Evolutionary conservation across 2,329 filamentous ascomycete genomes (phyloP), one percentile per base, ranked within the genome.

Genomic region (Ascocoryne sarcoides): DNA sequence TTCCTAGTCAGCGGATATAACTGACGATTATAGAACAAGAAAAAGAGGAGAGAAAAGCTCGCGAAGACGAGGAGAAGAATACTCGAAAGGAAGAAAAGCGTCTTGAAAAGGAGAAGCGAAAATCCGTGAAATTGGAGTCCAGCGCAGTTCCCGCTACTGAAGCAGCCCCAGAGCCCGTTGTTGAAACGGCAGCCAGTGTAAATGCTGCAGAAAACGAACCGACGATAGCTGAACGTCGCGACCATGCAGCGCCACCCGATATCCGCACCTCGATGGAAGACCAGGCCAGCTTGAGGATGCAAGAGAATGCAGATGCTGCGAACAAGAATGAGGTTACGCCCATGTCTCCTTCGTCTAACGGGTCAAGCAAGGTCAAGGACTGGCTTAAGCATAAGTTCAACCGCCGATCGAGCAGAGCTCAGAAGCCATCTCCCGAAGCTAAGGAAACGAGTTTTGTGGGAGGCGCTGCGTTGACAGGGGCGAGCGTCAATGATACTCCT

Each of bases 351-450:
- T 37, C 28, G n/a, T 46, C 50, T 14, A 41, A 45, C 23, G 45
- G 51, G 37, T 36, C 39, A 12, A 41, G 45, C 29, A 53, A 51
- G 43, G 45, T 56, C 5, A 75, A 67, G 49, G 66, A 64, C 29
- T 77, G 74, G 74, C 62, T 78, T 39, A 76, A 70, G 55, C 70
- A 67, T 17, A 70, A 67, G 4, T 70, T 77, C 45, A 66, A 65
- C 0, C 61, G 63, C n/a, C 48, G 56, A 12, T 35, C 42, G n/a
- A 53, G 47, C 32, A 54, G 44, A 23, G 26, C 44, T 3, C 51
- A 54, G 26, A 53, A 51, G 32, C 37, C 47, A 2, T 28, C 38
- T 4, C 30, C 40, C 10, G 37, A 44, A 14, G 39, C 37, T 10
- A 47, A 45, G 7, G 42, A 45, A 31, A 39, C 18, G 3, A 35